Percentiles rank a stretch among this genome's conserved stretches.
Evolutionary conservation across 345 rosid species (phyloP).

Genomic region (Citrus sp.): DNA sequence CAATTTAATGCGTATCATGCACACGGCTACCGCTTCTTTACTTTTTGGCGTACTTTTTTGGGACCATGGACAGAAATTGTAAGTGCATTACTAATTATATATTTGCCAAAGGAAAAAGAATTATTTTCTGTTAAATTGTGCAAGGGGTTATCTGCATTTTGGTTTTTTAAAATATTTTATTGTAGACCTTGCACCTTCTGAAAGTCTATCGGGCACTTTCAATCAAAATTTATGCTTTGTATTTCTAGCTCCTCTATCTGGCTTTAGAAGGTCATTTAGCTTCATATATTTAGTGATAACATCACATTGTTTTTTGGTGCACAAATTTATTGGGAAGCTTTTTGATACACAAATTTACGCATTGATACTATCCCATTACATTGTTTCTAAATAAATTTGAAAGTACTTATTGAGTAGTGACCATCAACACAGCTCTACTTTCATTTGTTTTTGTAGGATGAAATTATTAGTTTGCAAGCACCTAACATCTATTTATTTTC

Average conservation of each 20-base stretch:
- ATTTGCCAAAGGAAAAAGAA: too few species aligned
- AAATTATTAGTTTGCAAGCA: too few species aligned
- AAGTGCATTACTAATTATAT: constrained; percentile 17
- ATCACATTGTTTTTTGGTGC: not conserved
- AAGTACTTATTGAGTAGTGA: too few species aligned
- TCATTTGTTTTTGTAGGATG: too few species aligned
- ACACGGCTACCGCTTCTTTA: constrained; percentile 36
- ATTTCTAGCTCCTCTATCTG: not conserved
- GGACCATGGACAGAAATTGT: constrained; percentile 70
- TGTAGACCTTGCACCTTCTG: too few species aligned
- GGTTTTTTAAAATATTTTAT: too few species aligned
- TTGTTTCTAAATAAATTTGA: not conserved
- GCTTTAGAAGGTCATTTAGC: not conserved
- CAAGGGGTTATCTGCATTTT: too few species aligned
- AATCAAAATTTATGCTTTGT: not conserved
- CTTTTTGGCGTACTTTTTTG: constrained; percentile 61
- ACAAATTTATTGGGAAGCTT: too few species aligned
- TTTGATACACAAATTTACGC: too few species aligned
- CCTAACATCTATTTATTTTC: not conserved
- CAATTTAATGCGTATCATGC: constrained; percentile 51
- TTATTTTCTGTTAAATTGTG: too few species aligned
- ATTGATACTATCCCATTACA: not conserved
- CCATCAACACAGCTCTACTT: too few species aligned
- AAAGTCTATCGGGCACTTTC: not conserved
- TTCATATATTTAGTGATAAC: not conserved